Conservation (phyloP, 768 basidiomycete genomes). For the Pholiota microspora region DNA sequence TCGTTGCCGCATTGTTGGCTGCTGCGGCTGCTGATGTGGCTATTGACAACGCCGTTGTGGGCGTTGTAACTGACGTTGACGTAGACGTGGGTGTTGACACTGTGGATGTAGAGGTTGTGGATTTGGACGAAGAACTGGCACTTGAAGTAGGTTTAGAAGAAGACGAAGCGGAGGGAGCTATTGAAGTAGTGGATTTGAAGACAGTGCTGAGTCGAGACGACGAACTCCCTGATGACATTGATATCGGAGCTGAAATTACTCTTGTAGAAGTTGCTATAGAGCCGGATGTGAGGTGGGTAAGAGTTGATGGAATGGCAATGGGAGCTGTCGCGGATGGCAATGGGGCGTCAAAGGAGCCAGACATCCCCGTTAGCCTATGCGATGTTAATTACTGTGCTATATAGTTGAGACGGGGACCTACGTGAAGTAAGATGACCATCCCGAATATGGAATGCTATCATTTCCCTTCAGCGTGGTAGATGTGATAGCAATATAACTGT, state of each 20-base stretch:
- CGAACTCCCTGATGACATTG: constrained; percentile 31
- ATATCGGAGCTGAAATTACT: constrained; percentile 24
- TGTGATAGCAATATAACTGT: constrained; percentile 62
- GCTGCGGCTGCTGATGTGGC: not conserved
- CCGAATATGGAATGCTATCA: constrained; percentile 27
- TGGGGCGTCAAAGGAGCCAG: constrained; percentile 52
- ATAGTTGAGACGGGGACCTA: not conserved
- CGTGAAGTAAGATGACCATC: constrained; percentile 56
- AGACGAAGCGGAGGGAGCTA: constrained; percentile 13
- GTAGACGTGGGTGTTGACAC: constrained; percentile 8
- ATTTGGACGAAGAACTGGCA: constrained; percentile 14
- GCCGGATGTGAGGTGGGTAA: constrained; percentile 30
- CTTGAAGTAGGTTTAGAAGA: constrained; percentile 10
- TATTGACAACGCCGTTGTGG: not conserved
- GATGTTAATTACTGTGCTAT: not conserved
- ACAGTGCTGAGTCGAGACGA: constrained; percentile 3
- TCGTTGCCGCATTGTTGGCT: not conserved
- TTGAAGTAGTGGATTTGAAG: constrained; percentile 14
- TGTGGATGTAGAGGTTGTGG: constrained; percentile 17
- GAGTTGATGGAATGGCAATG: constrained; percentile 38
- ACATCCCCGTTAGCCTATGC: constrained; percentile 55
- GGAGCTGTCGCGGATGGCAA: constrained; percentile 46
- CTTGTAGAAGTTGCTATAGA: constrained; percentile 2
- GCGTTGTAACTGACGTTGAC: not conserved
- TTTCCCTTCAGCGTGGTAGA: constrained; percentile 32